A percentile compares a stretch with the other conserved stretches of the same genome.
These are phyloP conservation scores for Dryas drummondii DNA, from an alignment of 306 rosid species.

Conservation along the genomic window DNA sequence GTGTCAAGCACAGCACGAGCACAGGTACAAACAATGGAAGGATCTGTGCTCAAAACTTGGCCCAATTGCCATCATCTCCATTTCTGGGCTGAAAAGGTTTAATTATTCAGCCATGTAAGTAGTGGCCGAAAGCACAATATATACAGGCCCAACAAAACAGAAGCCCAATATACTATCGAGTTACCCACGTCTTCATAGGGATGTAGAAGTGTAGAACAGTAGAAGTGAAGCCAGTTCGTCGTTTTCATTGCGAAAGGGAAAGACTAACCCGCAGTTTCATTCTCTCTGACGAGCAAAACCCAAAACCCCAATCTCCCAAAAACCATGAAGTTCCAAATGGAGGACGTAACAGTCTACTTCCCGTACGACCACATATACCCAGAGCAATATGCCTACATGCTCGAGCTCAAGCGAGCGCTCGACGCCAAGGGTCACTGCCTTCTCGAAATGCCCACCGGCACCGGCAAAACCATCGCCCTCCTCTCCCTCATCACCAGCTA, in stretches of 20 bases:
- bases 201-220: too few species aligned
- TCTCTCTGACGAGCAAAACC: background rate
- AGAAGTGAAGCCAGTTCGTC: too few species aligned
- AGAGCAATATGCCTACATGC: conserved; percentile 85
- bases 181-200: too few species aligned
- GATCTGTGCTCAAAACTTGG: too few species aligned
- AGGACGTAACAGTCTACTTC: conserved; percentile 78
- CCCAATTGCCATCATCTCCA: too few species aligned
- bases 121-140: too few species aligned
- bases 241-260: background rate
- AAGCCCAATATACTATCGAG: too few species aligned
- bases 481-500: conserved; percentile 84
- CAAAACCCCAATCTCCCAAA: background rate
- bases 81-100: too few species aligned
- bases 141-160: too few species aligned
- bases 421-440: conserved; percentile 92
- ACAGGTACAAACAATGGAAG: too few species aligned
- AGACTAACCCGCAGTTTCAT: background rate
- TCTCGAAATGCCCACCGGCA: conserved; percentile 91
- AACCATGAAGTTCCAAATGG: conserved; percentile 75
- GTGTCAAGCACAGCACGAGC: too few species aligned
- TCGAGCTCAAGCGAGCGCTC: conserved; percentile 78
- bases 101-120: too few species aligned
- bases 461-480: conserved; percentile 86
- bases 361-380: conserved; percentile 94